Conservation (phyloP, 2,329 filamentous ascomycete species). For the Leptographium lundbergii region DNA sequence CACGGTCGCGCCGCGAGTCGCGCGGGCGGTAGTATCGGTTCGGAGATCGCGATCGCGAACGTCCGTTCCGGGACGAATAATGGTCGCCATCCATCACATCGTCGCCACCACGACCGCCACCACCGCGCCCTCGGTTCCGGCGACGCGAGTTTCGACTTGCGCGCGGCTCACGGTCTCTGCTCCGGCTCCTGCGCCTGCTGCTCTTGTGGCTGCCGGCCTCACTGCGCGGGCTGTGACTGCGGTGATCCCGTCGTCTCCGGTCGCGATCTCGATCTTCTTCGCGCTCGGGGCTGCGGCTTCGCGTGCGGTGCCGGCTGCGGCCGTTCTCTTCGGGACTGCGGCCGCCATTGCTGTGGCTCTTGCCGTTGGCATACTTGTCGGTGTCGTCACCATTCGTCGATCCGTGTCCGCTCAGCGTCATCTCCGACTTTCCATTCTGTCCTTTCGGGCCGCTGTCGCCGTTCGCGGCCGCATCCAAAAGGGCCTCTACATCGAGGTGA, state of each 20-base stretch:
- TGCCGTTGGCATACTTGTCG: not conserved
- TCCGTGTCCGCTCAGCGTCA: constrained; percentile 1
- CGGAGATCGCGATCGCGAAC: constrained; percentile 65
- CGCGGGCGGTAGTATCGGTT: constrained; percentile 44
- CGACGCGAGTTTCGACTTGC: constrained; percentile 62
- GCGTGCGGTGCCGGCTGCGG: not conserved
- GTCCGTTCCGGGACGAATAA: constrained; percentile 35
- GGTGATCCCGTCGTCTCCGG: constrained; percentile 33
- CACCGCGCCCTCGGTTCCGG: constrained; percentile 21
- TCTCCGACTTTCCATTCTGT: constrained; percentile 27
- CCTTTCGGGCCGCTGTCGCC: constrained; percentile 28
- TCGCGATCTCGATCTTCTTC: constrained; percentile 23
- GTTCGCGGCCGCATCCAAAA: constrained; percentile 70
- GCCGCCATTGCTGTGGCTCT: not conserved
- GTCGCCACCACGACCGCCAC: not conserved
- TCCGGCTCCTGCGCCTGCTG: constrained; percentile 67
- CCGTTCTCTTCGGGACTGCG: constrained; percentile 6
- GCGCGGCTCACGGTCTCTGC: constrained; percentile 54
- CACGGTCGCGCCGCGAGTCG: constrained; percentile 30
- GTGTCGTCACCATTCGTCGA: constrained; percentile 10
- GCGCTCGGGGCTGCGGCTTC: constrained; percentile 13
- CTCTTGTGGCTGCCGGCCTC: constrained; percentile 63
- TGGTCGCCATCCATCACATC: constrained; percentile 21
- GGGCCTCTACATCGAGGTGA: constrained; percentile 72
- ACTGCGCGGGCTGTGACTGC: constrained; percentile 39